Evolutionary conservation across 306 rosid species (phyloP).

Genomic region (Lathyrus aphaca): DNA sequence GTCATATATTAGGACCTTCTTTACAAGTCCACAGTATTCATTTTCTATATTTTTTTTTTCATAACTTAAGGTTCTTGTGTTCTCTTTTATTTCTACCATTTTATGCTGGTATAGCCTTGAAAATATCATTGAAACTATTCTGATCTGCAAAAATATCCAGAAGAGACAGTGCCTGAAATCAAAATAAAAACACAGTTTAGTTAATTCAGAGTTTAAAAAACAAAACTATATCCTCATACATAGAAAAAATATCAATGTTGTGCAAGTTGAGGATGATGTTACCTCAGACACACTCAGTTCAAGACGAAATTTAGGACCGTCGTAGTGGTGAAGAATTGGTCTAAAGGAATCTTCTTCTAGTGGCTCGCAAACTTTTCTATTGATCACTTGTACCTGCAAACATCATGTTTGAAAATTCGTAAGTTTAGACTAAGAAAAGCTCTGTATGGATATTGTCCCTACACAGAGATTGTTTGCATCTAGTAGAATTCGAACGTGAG

Average conservation of each 20-base stretch:
- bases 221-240: neutral
- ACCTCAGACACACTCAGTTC: constrained; percentile 85
- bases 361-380: constrained; percentile 80
- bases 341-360: constrained; percentile 93
- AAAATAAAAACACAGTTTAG: constrained; percentile 21
- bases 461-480: too few relatives aligned
- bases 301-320: constrained; percentile 94
- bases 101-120: constrained; percentile 49
- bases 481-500: too few relatives aligned
- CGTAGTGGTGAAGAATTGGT: constrained; percentile 95
- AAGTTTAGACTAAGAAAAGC: neutral
- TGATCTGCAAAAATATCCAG: constrained; percentile 81
- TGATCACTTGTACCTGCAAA: constrained; percentile 70
- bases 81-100: constrained; percentile 32
- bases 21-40: constrained; percentile 19
- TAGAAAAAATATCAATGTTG: neutral
- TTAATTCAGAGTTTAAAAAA: constrained; percentile 19
- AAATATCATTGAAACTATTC: constrained; percentile 45
- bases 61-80: constrained; percentile 25
- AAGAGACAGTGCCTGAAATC: constrained; percentile 81
- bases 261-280: neutral
- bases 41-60: constrained; percentile 19
- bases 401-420: constrained; percentile 14
- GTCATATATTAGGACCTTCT: constrained; percentile 22
- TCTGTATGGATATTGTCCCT: too few relatives aligned